These are phyloP conservation scores for Mycena vitilis DNA, from an alignment of 768 basidiomycete species.

Conservation along the genomic window DNA sequence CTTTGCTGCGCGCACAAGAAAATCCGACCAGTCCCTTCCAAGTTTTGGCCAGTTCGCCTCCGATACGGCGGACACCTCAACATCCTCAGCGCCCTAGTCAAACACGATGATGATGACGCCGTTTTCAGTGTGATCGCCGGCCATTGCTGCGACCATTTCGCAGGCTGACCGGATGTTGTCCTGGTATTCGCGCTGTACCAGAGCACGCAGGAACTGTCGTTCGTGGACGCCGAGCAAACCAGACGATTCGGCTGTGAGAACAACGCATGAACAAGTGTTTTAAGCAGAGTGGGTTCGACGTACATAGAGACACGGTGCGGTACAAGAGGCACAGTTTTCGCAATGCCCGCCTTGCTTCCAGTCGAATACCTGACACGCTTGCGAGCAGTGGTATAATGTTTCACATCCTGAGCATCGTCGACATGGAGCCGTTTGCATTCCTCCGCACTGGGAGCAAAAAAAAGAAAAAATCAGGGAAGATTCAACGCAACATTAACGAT, in stretches of 20 bases:
- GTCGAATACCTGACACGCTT: not conserved
- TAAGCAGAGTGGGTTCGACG: not conserved
- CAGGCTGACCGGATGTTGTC: not conserved
- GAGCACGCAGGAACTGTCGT: not conserved
- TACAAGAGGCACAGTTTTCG: not conserved
- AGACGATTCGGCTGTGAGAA: not conserved
- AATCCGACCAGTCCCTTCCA: too few species aligned
- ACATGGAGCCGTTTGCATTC: not conserved
- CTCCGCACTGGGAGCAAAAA: conserved; percentile 2
- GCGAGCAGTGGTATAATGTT: not conserved
- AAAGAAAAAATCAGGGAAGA: not conserved
- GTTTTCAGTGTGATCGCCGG: not conserved
- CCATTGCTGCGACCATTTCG: not conserved
- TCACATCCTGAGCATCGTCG: conserved; percentile 15
- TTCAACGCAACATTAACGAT: not conserved
- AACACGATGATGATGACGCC: conserved; percentile 12
- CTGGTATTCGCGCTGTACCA: not conserved
- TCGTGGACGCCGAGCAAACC: not conserved
- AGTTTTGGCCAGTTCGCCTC: not conserved
- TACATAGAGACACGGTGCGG: not conserved
- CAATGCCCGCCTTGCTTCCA: conserved; percentile 14
- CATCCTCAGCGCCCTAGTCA: not conserved
- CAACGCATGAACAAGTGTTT: too few species aligned
- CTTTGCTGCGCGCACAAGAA: too few species aligned
- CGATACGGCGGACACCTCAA: not conserved